phyloP scores from a whole-genome alignment of 352 stramenopile species.

The Phytophthora meadii region DNA sequence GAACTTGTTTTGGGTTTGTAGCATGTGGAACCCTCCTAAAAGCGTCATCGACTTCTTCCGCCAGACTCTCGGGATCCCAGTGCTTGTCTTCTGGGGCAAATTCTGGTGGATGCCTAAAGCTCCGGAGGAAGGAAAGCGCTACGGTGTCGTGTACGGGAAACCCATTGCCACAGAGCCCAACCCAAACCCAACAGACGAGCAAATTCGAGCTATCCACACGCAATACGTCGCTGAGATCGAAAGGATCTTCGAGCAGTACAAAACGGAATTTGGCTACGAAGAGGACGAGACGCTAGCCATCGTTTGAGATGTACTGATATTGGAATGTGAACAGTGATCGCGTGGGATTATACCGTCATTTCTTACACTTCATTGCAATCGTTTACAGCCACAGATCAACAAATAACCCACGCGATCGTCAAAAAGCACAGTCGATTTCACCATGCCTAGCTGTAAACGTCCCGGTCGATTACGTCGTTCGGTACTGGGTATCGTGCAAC shows the following conservation, averaged over 20 bases:
- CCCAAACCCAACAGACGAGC: conserved; percentile 54
- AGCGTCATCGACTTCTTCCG: conserved; percentile 54
- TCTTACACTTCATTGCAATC: not conserved
- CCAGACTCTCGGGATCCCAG: conserved; percentile 63
- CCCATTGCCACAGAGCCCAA: conserved; percentile 53
- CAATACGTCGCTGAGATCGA: conserved; percentile 65
- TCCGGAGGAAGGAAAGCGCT: conserved; percentile 55
- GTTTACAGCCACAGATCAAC: not conserved
- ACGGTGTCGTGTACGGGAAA: conserved; percentile 73
- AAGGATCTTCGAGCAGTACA: conserved; percentile 68
- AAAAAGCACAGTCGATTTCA: not conserved
- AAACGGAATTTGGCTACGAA: conserved; percentile 66
- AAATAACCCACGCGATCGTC: conserved; percentile 16
- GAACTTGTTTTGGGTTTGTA: conserved; percentile 1
- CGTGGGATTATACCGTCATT: conserved; percentile 6
- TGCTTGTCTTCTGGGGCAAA: conserved; percentile 77
- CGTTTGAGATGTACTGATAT: conserved; percentile 26
- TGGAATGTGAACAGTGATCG: not conserved
- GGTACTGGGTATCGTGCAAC: not conserved
- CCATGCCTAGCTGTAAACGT: not conserved
- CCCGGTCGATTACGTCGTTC: conserved; percentile 12
- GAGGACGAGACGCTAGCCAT: conserved; percentile 71
- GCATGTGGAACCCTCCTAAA: conserved; percentile 66
- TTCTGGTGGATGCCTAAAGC: conserved; percentile 74
- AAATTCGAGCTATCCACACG: conserved; percentile 53